Percentiles rank a stretch among this genome's conserved stretches.
Conservation (phyloP, 352 stramenopile genomes). For the Globisporangium solare region DNA sequence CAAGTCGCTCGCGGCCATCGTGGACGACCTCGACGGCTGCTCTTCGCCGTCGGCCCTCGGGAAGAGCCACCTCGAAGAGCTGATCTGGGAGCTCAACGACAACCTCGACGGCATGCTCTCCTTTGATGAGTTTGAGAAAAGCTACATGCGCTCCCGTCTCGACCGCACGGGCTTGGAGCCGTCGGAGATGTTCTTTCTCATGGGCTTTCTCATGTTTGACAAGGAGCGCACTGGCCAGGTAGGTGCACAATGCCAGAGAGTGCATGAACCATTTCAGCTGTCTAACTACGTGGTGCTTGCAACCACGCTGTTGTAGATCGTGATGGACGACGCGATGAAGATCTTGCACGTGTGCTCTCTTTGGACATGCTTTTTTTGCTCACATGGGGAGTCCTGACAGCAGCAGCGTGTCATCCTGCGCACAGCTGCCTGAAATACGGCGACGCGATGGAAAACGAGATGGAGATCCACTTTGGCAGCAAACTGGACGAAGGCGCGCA, state of each 20-base stretch:
- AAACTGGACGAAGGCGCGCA: constrained; percentile 58
- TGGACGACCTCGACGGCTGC: constrained; percentile 56
- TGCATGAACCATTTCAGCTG: too few relatives aligned
- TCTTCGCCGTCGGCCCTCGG: constrained; percentile 20
- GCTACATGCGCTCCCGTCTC: constrained; percentile 58
- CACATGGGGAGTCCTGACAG: not conserved
- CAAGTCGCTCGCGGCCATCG: constrained; percentile 42
- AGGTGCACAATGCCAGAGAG: not conserved
- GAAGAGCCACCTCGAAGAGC: constrained; percentile 49
- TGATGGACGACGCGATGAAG: constrained; percentile 71
- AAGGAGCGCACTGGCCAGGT: constrained; percentile 49
- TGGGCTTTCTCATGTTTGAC: constrained; percentile 83
- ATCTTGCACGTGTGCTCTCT: constrained; percentile 40
- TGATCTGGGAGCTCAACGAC: constrained; percentile 83
- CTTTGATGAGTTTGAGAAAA: constrained; percentile 73
- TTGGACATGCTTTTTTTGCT: not conserved
- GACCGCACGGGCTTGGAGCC: constrained; percentile 68
- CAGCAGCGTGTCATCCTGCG: not conserved
- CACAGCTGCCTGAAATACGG: constrained; percentile 69
- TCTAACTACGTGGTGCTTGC: not conserved
- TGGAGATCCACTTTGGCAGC: constrained; percentile 68
- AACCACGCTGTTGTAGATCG: constrained; percentile 30
- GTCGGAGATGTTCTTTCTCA: constrained; percentile 76
- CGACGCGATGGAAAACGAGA: constrained; percentile 75
- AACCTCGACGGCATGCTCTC: constrained; percentile 65